Conservation (phyloP, 768 basidiomycete genomes). For the Russula emetica region DNA sequence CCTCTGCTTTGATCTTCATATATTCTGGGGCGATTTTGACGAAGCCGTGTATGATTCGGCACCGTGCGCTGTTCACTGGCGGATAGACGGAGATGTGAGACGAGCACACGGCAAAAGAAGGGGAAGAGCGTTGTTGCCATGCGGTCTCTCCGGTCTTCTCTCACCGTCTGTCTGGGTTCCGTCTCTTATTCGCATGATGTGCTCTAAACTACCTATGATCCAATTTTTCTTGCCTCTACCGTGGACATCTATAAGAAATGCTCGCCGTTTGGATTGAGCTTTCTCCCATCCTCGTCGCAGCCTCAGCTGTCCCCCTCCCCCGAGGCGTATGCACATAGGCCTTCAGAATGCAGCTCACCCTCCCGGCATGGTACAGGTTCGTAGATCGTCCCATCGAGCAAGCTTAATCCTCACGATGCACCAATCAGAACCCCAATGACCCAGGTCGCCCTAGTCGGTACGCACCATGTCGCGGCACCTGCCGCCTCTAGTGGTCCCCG, state of each 20-base stretch:
- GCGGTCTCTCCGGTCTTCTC: neutral
- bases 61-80: too few species aligned
- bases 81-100: neutral
- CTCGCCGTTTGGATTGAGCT: neutral
- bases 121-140: neutral
- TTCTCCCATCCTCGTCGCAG: neutral
- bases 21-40: too few species aligned
- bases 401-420: neutral
- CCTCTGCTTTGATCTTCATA: too few species aligned
- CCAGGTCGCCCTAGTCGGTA: conserved; percentile 27
- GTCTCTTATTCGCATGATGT: too few species aligned
- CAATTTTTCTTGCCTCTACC: neutral
- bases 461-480: neutral
- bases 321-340: neutral
- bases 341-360: conserved; percentile 1
- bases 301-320: neutral
- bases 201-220: neutral
- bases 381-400: neutral
- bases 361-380: conserved; percentile 27
- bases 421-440: conserved; percentile 21
- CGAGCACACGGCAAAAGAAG: neutral
- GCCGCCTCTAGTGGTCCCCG: neutral
- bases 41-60: too few species aligned
- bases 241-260: neutral
- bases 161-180: neutral